These are phyloP conservation scores for Saccharomyces hybrid DNA, from an alignment of 1,139 yeast genomes.

Conservation along the genomic window DNA sequence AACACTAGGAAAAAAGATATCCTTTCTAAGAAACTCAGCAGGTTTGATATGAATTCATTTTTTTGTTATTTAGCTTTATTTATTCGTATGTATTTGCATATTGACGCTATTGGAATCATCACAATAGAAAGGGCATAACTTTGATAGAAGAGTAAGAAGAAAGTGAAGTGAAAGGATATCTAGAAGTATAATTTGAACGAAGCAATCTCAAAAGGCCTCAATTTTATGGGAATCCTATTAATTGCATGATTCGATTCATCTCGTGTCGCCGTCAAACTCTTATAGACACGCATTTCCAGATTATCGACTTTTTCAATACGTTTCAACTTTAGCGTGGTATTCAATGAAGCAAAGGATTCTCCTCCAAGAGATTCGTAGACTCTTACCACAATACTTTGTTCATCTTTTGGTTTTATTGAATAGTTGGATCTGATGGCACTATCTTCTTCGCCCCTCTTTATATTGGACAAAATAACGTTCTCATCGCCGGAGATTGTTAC, in stretches of 20 bases:
- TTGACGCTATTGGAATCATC: neutral
- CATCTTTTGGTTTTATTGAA: slow-evolving; percentile 22
- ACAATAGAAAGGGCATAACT: slow-evolving; percentile 3
- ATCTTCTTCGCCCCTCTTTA: slow-evolving; percentile 88
- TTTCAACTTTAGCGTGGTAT: slow-evolving; percentile 38
- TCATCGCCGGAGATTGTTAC: slow-evolving; percentile 55
- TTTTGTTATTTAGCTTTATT: neutral
- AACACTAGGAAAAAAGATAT: neutral
- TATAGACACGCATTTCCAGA: slow-evolving; percentile 50
- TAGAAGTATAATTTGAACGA: slow-evolving; percentile 47
- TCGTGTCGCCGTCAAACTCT: slow-evolving; percentile 30
- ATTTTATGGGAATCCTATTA: slow-evolving; percentile 39
- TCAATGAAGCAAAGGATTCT: slow-evolving; percentile 45
- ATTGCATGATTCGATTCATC: slow-evolving; percentile 27
- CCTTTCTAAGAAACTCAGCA: neutral
- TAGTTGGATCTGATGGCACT: slow-evolving; percentile 39
- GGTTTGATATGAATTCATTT: neutral
- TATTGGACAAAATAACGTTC: slow-evolving; percentile 61
- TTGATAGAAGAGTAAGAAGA: neutral
- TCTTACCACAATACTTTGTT: slow-evolving; percentile 57
- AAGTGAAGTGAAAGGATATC: neutral
- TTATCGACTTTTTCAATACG: slow-evolving; percentile 57
- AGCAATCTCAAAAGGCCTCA: slow-evolving; percentile 75
- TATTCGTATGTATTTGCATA: neutral
- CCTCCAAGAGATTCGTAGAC: slow-evolving; percentile 89